A percentile compares a stretch with the other conserved stretches of the same genome.
These are phyloP conservation scores for Crithidia thermophila DNA, from an alignment of 208 protist species.

Conservation along the genomic window DNA sequence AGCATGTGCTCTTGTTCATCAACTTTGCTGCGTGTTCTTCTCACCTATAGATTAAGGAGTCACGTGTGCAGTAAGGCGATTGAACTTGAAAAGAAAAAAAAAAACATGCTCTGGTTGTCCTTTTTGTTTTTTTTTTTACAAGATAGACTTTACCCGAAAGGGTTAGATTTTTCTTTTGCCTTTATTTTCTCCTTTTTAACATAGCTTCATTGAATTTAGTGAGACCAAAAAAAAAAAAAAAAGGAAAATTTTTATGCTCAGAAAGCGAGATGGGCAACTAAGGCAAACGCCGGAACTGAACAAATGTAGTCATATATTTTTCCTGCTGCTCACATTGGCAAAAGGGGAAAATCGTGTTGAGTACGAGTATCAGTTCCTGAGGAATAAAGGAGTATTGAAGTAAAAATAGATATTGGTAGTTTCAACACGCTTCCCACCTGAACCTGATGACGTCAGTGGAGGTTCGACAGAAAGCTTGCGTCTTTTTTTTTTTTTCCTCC, in stretches of 20 bases:
- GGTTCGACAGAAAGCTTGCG: too few species aligned
- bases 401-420: too few species aligned
- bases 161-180: slow-evolving; percentile 35
- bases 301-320: not conserved
- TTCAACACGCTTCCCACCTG: too few species aligned
- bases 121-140: slow-evolving; percentile 10
- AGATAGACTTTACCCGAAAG: slow-evolving; percentile 36
- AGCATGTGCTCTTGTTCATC: slow-evolving; percentile 4
- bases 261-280: too few species aligned
- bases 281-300: too few species aligned
- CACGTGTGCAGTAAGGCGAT: not conserved
- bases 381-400: too few species aligned
- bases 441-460: too few species aligned
- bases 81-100: slow-evolving; percentile 2
- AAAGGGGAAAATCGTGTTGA: too few species aligned
- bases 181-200: slow-evolving; percentile 2
- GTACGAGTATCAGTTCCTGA: too few species aligned
- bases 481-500: too few species aligned
- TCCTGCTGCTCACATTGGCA: too few species aligned
- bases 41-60: slow-evolving; percentile 20
- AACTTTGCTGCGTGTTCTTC: slow-evolving; percentile 1
- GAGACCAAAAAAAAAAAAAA: slow-evolving; percentile 14
- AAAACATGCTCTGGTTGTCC: slow-evolving; percentile 12
- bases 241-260: too few species aligned
- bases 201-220: not conserved